Evolutionary conservation across 805 yeast genomes (phyloP).

Genomic region (Wickerhamiella lipophila): DNA sequence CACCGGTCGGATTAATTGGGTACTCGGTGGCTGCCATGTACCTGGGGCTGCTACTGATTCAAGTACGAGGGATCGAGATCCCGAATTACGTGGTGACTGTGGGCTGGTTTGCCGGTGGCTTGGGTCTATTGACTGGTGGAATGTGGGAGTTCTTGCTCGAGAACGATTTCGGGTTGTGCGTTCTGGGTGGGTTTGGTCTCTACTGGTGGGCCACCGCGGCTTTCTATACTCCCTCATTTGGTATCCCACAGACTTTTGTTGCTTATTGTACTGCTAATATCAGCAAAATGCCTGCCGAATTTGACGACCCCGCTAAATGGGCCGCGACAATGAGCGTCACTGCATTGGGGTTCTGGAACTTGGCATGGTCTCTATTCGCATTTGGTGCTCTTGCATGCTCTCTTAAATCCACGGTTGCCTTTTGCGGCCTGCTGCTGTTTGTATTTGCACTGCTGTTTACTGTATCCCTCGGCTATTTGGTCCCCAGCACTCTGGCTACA

Average conservation of each 20-base stretch:
- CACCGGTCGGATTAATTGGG: conserved; percentile 49
- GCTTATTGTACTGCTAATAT: background rate
- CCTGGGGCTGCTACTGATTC: conserved; percentile 40
- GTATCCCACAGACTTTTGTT: conserved; percentile 27
- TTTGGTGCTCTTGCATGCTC: conserved; percentile 41
- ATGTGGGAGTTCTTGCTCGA: conserved; percentile 56
- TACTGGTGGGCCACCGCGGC: conserved; percentile 59
- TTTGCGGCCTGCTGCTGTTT: conserved; percentile 42
- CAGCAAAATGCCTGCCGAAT: conserved; percentile 2
- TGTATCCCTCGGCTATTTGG: conserved; percentile 40
- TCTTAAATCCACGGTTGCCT: conserved; percentile 51
- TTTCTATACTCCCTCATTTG: conserved; percentile 40
- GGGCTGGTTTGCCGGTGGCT: conserved; percentile 54
- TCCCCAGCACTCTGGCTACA: conserved; percentile 31
- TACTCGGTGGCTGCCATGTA: conserved; percentile 54
- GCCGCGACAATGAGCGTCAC: conserved; percentile 25
- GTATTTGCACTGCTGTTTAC: conserved; percentile 44
- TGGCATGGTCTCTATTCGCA: conserved; percentile 56
- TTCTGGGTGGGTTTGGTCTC: conserved; percentile 36
- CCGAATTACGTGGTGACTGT: conserved; percentile 46
- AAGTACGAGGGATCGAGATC: conserved; percentile 43
- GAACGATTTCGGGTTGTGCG: conserved; percentile 53
- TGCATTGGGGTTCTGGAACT: conserved; percentile 39
- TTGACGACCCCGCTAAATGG: conserved; percentile 25
- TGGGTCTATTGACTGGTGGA: conserved; percentile 50